Percentiles rank a stretch among this genome's conserved stretches.
Conservation (phyloP, 2,329 filamentous ascomycete species). For the Talaromyces sp. region DNA sequence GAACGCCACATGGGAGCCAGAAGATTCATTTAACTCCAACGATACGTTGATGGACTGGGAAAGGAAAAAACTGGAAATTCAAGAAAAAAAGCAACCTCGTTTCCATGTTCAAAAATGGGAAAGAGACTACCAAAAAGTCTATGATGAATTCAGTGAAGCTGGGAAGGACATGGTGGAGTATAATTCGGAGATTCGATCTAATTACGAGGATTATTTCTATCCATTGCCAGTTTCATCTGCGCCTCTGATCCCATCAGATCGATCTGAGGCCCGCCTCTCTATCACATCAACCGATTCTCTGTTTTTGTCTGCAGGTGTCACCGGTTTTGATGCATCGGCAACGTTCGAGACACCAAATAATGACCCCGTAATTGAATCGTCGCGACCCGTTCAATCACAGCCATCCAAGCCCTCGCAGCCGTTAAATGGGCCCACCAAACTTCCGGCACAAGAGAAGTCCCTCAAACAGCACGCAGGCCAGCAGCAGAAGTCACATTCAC, state of each 20-base stretch:
- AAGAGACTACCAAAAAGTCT: not conserved
- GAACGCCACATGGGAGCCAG: constrained; percentile 60
- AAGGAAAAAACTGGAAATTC: constrained; percentile 35
- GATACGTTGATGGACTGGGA: constrained; percentile 48
- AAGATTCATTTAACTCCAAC: constrained; percentile 41
- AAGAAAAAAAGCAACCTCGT: constrained; percentile 27
- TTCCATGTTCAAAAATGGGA: constrained; percentile 41
- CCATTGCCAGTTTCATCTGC: not conserved
- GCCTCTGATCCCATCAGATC: too few species aligned
- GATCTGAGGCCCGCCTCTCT: not conserved
- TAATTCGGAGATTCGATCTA: not conserved
- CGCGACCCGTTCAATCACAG: not conserved
- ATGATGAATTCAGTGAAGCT: not conserved
- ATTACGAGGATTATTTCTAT: not conserved
- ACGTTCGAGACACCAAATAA: not conserved
- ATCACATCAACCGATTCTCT: constrained; percentile 1
- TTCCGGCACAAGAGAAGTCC: too few species aligned
- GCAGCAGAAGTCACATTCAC: too few species aligned
- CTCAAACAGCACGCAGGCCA: not conserved
- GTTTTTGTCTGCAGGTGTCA: constrained; percentile 20
- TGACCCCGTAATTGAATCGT: not conserved
- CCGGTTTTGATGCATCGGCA: constrained; percentile 6
- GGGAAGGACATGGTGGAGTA: not conserved
- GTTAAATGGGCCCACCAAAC: too few species aligned
- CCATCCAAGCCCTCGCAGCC: too few species aligned